These are phyloP conservation scores for Phytophthora pistaciae DNA, from an alignment of 352 stramenopile species.

Conservation along the genomic window DNA sequence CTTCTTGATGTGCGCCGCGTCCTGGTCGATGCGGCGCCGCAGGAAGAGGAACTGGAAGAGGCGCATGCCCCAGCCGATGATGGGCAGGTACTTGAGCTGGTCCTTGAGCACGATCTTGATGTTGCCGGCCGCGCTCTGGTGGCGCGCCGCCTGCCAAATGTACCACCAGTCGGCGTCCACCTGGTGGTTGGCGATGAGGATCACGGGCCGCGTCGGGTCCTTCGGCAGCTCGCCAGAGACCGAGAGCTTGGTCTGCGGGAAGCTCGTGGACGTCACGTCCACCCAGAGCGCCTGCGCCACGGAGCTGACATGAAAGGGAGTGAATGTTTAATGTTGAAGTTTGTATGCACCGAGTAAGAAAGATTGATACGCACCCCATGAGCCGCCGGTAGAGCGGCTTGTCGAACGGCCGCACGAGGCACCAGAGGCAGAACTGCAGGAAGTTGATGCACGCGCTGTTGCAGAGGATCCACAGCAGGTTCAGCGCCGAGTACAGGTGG, in stretches of 20 bases:
- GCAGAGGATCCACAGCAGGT: slow-evolving; percentile 88
- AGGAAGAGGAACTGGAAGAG: slow-evolving; percentile 94
- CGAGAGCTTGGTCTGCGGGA: slow-evolving; percentile 85
- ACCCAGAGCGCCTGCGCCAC: slow-evolving; percentile 85
- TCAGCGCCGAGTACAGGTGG: slow-evolving; percentile 73
- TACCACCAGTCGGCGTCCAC: slow-evolving; percentile 95
- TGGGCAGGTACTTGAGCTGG: slow-evolving; percentile 89
- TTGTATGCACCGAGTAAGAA: background rate
- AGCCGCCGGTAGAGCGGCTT: slow-evolving; percentile 77
- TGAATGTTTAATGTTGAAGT: slow-evolving; percentile 9
- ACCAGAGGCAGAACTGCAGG: slow-evolving; percentile 83
- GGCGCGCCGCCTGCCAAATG: slow-evolving; percentile 87
- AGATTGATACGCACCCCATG: slow-evolving; percentile 66
- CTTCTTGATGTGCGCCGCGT: slow-evolving; percentile 74
- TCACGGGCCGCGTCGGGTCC: slow-evolving; percentile 74
- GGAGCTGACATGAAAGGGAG: slow-evolving; percentile 37
- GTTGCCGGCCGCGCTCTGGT: slow-evolving; percentile 71
- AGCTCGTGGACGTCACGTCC: slow-evolving; percentile 86
- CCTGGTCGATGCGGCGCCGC: slow-evolving; percentile 81
- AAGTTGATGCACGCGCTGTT: slow-evolving; percentile 86
- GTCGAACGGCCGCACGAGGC: slow-evolving; percentile 88
- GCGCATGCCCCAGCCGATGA: slow-evolving; percentile 91
- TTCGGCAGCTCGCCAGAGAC: slow-evolving; percentile 86
- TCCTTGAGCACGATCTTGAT: slow-evolving; percentile 94
- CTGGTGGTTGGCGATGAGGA: slow-evolving; percentile 94